A percentile compares a stretch with the other conserved stretches of the same genome.
These are phyloP conservation scores for Zygoascus tannicola DNA, from an alignment of 805 yeast genomes.

Conservation along the genomic window DNA sequence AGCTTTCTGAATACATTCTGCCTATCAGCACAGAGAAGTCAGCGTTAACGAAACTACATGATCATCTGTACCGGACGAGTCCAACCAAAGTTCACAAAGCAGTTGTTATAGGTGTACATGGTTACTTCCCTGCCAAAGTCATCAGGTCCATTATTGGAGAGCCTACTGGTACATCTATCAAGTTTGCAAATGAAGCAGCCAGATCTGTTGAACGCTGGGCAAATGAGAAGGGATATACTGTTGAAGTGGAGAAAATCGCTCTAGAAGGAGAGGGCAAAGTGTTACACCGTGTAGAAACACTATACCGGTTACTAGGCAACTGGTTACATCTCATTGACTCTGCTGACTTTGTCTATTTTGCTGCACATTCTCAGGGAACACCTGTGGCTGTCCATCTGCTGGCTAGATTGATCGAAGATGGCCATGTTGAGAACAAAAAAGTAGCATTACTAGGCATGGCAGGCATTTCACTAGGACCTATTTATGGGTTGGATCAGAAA, in stretches of 20 bases:
- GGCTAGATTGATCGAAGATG: slow-evolving; percentile 63
- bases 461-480: slow-evolving; percentile 90
- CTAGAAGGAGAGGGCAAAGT: slow-evolving; percentile 90
- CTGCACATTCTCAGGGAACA: slow-evolving; percentile 93
- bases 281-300: slow-evolving; percentile 73
- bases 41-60: slow-evolving; percentile 11
- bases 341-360: slow-evolving; percentile 84
- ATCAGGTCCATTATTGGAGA: slow-evolving; percentile 83
- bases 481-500: slow-evolving; percentile 79
- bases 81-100: slow-evolving; percentile 41
- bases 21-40: slow-evolving; percentile 8
- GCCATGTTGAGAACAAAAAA: slow-evolving; percentile 33
- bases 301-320: slow-evolving; percentile 59
- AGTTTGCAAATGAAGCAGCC: slow-evolving; percentile 88
- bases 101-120: slow-evolving; percentile 88
- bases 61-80: slow-evolving; percentile 23
- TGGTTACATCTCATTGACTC: slow-evolving; percentile 46
- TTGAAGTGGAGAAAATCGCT: slow-evolving; percentile 80
- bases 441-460: slow-evolving; percentile 89
- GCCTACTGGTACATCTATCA: slow-evolving; percentile 91
- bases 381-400: slow-evolving; percentile 79
- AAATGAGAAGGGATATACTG: slow-evolving; percentile 29
- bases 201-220: slow-evolving; percentile 64
- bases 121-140: slow-evolving; percentile 85
- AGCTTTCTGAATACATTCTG: slow-evolving; percentile 14